A percentile compares a stretch with the other conserved stretches of the same genome.
Evolutionary conservation across 768 basidiomycete species (phyloP).

Genomic region (Leucosporidium scottii): DNA sequence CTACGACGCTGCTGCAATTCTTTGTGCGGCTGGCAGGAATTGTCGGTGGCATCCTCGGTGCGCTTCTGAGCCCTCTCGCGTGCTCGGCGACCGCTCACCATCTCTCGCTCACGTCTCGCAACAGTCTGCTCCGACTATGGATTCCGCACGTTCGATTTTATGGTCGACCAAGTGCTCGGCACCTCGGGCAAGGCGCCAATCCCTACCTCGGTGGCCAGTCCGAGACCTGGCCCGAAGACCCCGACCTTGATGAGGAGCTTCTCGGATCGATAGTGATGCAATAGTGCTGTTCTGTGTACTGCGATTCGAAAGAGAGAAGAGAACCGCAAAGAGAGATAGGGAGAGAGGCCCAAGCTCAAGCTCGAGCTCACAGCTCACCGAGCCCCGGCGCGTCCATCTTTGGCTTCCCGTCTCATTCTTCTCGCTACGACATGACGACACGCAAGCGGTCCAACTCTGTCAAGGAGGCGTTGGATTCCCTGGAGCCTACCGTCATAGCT

Average conservation of each 20-base stretch:
- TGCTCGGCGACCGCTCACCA: too few relatives aligned
- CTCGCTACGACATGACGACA: neutral
- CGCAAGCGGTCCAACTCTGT: neutral
- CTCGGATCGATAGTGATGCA: too few relatives aligned
- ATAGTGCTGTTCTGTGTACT: too few relatives aligned
- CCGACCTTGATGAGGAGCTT: neutral
- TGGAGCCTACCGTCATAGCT: neutral
- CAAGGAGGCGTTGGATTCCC: neutral
- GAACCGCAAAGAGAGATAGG: neutral
- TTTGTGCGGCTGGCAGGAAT: slow-evolving; percentile 83
- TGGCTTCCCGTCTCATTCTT: neutral
- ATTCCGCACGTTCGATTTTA: slow-evolving; percentile 27
- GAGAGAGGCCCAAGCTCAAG: neutral
- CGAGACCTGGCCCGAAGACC: neutral
- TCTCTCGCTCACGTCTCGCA: neutral
- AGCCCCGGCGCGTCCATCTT: neutral
- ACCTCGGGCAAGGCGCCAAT: slow-evolving; percentile 11
- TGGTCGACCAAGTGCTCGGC: neutral
- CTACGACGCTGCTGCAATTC: slow-evolving; percentile 70
- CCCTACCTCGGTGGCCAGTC: slow-evolving; percentile 14
- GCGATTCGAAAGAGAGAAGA: neutral
- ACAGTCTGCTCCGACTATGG: slow-evolving; percentile 29
- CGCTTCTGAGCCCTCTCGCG: neutral
- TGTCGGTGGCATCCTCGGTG: slow-evolving; percentile 73
- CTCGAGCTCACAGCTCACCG: neutral